Evolutionary conservation across 1,139 yeast species (phyloP), one percentile per base, ranked within the genome.

Genomic region (Eremothecium gossypii): DNA sequence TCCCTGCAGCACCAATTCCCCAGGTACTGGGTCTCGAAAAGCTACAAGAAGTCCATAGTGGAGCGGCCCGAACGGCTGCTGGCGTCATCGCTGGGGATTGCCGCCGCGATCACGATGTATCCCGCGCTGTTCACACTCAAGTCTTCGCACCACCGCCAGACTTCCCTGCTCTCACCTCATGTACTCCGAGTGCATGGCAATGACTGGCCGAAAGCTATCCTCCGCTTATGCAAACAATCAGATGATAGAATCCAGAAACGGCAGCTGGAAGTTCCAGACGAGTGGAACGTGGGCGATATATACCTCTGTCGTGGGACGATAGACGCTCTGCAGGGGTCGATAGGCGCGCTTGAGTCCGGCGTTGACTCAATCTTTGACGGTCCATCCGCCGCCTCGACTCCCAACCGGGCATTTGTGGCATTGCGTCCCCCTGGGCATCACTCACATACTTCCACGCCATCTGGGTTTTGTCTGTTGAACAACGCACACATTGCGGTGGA

Each of bases 361-460:
- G 69, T 84, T 1, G 94, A 85, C 57, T 65, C 70, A 1, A 64
- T 78, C 9, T 77, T 69, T 49, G 58, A 54, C 8, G 57, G 61
- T 2, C 53, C 57, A 2, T 50, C 58, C 7, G 43, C 41, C 32
- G 61, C 52, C 39, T 58, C 52, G 43, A 65, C 66, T 33, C 74
- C 76, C 46, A 73, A 70, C 49, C 69, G 81, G 44, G 81, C 81
- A 2, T 83, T 83, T 63, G 79, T 80, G 0, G 76, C 79, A 2
- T 74, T 84, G 37, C 68, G 95, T 43, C 94, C 94, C 2, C 94
- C 95, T 0, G 95, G 95, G 1, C 95, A 85, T 57, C 95, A 85
- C 59, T 81, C 87, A n/a, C 94, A 83, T 54, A 83, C 87, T 0
- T 77, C 83, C 46, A 71, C 77, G 13, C 95, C 95, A 0, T 79